These are phyloP conservation scores for Calycina herbarum DNA, from an alignment of 2,329 filamentous ascomycete genomes.

Conservation along the genomic window DNA sequence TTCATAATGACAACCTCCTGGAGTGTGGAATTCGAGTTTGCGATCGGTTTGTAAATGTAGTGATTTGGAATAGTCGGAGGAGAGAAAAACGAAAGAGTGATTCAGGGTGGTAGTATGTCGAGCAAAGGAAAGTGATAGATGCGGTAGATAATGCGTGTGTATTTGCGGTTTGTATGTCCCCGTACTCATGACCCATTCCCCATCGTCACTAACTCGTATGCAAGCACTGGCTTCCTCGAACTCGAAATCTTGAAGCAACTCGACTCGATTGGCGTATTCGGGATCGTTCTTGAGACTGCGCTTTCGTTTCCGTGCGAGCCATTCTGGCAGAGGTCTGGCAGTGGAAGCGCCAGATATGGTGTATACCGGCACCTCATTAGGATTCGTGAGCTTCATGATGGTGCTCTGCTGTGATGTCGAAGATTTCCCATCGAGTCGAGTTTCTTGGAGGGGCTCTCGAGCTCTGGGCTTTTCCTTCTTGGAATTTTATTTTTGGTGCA, in stretches of 20 bases:
- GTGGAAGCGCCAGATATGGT: constrained; percentile 91
- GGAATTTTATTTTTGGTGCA: constrained; percentile 14
- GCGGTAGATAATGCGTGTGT: constrained; percentile 91
- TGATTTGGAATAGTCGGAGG: constrained; percentile 90
- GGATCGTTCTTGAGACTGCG: constrained; percentile 87
- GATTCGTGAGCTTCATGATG: constrained; percentile 77
- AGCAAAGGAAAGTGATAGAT: constrained; percentile 89
- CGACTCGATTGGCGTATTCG: constrained; percentile 90
- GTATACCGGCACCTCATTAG: constrained; percentile 84
- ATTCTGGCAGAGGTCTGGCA: constrained; percentile 86
- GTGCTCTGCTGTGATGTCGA: neutral
- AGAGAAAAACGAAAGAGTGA: constrained; percentile 85
- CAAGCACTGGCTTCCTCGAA: constrained; percentile 95
- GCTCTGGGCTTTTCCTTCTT: neutral
- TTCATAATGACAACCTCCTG: constrained; percentile 81
- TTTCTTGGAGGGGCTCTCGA: constrained; percentile 10
- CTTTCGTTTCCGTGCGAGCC: constrained; percentile 88
- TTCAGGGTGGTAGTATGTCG: constrained; percentile 92
- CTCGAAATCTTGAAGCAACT: constrained; percentile 95
- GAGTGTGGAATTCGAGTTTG: constrained; percentile 89
- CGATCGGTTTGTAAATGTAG: constrained; percentile 91
- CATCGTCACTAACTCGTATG: constrained; percentile 88
- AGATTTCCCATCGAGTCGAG: neutral
- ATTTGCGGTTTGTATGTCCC: constrained; percentile 80
- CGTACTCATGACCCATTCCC: constrained; percentile 95